Conservation (phyloP, 192 early-diverging fungal genomes). For the Gryganskiella cystojenkinii region DNA sequence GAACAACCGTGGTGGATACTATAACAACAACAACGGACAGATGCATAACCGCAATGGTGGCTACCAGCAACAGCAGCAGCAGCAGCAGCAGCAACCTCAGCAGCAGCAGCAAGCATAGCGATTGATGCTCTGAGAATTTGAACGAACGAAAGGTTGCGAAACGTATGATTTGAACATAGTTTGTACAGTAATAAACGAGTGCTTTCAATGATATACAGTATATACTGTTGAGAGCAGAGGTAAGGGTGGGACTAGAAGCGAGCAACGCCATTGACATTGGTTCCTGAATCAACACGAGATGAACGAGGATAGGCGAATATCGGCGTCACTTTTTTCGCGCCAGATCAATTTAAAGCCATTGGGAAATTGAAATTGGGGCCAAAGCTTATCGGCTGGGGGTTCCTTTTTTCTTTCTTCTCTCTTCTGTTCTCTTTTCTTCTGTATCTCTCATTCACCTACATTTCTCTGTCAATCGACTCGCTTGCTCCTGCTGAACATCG, state of each 20-base stretch:
- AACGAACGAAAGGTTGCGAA: background rate
- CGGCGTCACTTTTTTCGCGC: too few species aligned
- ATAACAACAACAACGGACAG: slow-evolving; percentile 45
- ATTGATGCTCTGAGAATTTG: background rate
- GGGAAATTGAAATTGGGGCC: too few species aligned
- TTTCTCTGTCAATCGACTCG: too few species aligned
- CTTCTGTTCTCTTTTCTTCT: background rate
- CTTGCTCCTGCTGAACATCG: background rate
- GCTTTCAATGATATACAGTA: too few species aligned
- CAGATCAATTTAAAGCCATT: too few species aligned
- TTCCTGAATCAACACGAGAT: too few species aligned
- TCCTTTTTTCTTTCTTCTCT: slow-evolving; percentile 11
- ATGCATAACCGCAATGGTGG: slow-evolving; percentile 19
- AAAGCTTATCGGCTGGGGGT: background rate
- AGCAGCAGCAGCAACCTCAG: slow-evolving; percentile 47
- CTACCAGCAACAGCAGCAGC: slow-evolving; percentile 23
- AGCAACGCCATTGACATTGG: too few species aligned
- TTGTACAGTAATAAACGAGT: slow-evolving; percentile 4
- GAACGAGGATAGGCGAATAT: too few species aligned
- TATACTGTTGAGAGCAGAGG: too few species aligned
- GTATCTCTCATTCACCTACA: background rate
- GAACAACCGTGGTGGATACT: slow-evolving; percentile 46
- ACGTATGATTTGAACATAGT: background rate
- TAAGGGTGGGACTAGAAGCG: too few species aligned
- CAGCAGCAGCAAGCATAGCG: slow-evolving; percentile 14